Evolutionary conservation across 805 yeast species (phyloP).

Genomic region (Wickerhamiella bombiphila): DNA sequence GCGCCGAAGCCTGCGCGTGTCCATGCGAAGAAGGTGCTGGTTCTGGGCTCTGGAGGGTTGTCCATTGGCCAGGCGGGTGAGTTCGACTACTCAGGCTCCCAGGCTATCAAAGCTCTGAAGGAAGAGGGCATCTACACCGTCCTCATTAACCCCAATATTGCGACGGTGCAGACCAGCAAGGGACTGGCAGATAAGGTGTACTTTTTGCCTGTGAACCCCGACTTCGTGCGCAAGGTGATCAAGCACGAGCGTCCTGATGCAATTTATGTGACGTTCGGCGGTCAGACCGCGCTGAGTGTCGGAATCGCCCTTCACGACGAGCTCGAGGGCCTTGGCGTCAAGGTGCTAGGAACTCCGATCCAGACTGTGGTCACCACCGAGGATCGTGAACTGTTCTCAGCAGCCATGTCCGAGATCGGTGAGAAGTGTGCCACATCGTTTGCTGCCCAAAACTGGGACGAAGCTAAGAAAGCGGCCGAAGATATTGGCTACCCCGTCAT

Average conservation of each 20-base stretch:
- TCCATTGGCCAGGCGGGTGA: slow-evolving; percentile 99
- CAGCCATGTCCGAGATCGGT: slow-evolving; percentile 84
- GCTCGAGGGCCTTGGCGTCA: slow-evolving; percentile 79
- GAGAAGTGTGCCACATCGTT: slow-evolving; percentile 93
- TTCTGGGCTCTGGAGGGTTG: slow-evolving; percentile 95
- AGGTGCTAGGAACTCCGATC: slow-evolving; percentile 91
- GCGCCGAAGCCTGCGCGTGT: slow-evolving; percentile 26
- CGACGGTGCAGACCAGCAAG: slow-evolving; percentile 95
- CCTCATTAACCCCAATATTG: slow-evolving; percentile 93
- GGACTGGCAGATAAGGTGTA: slow-evolving; percentile 97
- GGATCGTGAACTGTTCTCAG: slow-evolving; percentile 91
- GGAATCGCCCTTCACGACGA: slow-evolving; percentile 95
- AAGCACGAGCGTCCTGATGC: slow-evolving; percentile 94
- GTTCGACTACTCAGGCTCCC: slow-evolving; percentile 97
- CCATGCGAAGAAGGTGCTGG: slow-evolving; percentile 78
- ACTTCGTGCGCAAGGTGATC: slow-evolving; percentile 90
- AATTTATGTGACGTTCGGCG: slow-evolving; percentile 94
- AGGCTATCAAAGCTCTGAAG: slow-evolving; percentile 95
- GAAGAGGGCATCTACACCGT: slow-evolving; percentile 96
- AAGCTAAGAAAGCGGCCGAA: slow-evolving; percentile 72
- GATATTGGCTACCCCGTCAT: slow-evolving; percentile 89
- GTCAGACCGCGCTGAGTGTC: slow-evolving; percentile 93
- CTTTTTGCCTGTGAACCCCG: slow-evolving; percentile 94
- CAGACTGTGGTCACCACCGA: slow-evolving; percentile 95
- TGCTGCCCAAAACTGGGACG: slow-evolving; percentile 66